Percentiles rank a stretch among this genome's conserved stretches.
phyloP scores from a whole-genome alignment of 2,329 filamentous ascomycete genomes.

The Colletotrichum zoysiae region DNA sequence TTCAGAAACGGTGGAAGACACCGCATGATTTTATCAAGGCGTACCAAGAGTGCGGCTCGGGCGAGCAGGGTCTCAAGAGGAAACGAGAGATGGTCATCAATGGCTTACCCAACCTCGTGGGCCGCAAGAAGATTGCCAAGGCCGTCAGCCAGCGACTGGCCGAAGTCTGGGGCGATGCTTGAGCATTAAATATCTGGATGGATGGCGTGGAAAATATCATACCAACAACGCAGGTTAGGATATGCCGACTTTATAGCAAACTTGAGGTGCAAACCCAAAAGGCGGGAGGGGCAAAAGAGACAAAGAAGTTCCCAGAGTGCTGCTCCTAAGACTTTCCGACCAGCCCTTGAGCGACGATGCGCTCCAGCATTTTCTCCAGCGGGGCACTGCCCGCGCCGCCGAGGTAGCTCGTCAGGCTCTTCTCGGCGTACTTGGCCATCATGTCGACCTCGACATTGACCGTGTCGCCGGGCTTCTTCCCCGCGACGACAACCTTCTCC shows the following conservation, averaged over 20 bases:
- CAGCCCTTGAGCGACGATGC: constrained; percentile 77
- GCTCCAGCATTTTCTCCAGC: constrained; percentile 79
- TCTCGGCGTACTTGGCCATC: constrained; percentile 87
- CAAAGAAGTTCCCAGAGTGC: not conserved
- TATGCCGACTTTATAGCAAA: not conserved
- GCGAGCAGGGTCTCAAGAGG: constrained; percentile 65
- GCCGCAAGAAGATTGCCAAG: constrained; percentile 76
- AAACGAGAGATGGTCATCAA: constrained; percentile 71
- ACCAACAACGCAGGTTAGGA: constrained; percentile 7
- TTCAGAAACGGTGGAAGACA: constrained; percentile 83
- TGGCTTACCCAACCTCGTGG: constrained; percentile 69
- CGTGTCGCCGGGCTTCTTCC: constrained; percentile 81
- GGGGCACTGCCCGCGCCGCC: constrained; percentile 67
- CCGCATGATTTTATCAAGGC: constrained; percentile 79
- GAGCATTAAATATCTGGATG: constrained; percentile 40
- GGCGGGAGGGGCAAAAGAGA: not conserved
- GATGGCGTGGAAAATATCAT: not conserved
- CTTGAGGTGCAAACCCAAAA: not conserved
- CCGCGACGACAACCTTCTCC: constrained; percentile 86
- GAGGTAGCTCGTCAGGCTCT: constrained; percentile 88
- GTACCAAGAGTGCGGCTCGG: constrained; percentile 67
- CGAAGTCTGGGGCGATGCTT: constrained; percentile 75
- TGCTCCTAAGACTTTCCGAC: constrained; percentile 51
- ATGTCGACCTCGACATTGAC: constrained; percentile 97
- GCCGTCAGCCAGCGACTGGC: constrained; percentile 76